Evolutionary conservation across 495 filamentous ascomycete genomes (phyloP).

Genomic region (Ramalina intermedia): DNA sequence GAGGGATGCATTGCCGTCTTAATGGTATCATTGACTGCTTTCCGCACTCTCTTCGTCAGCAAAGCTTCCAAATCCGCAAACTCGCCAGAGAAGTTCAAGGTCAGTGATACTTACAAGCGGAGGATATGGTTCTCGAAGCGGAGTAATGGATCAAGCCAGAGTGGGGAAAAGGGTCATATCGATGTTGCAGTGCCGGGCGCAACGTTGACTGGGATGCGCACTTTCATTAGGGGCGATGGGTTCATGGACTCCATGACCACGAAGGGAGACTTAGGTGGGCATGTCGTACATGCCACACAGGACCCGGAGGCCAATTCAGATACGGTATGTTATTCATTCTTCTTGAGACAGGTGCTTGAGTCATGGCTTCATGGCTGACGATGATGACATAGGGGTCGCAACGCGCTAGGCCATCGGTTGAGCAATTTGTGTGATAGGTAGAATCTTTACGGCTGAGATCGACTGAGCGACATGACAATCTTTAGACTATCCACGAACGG

Average conservation of each 20-base stretch:
- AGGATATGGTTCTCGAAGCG: background rate
- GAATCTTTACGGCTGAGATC: too few relatives aligned
- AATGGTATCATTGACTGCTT: conserved; percentile 10
- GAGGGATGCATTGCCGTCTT: conserved; percentile 8
- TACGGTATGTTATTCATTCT: background rate
- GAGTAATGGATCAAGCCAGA: background rate
- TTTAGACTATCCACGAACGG: too few relatives aligned
- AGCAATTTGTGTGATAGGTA: too few relatives aligned
- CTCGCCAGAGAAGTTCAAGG: background rate
- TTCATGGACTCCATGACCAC: background rate
- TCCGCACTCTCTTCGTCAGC: conserved; percentile 5
- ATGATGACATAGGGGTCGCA: too few relatives aligned
- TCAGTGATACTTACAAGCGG: background rate
- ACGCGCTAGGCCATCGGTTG: too few relatives aligned
- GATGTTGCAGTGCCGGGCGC: background rate
- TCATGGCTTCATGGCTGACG: too few relatives aligned
- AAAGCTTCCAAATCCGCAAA: background rate
- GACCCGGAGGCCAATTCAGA: background rate
- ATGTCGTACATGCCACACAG: background rate
- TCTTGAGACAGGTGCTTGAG: too few relatives aligned
- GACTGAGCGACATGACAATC: too few relatives aligned
- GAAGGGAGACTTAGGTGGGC: background rate
- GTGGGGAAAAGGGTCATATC: background rate
- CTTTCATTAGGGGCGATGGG: background rate
- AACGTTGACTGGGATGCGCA: conserved; percentile 2